Base-by-base conservation (phyloP, 2,329 filamentous ascomycete species). In the Beauveria scarabaeidicola region DNA sequence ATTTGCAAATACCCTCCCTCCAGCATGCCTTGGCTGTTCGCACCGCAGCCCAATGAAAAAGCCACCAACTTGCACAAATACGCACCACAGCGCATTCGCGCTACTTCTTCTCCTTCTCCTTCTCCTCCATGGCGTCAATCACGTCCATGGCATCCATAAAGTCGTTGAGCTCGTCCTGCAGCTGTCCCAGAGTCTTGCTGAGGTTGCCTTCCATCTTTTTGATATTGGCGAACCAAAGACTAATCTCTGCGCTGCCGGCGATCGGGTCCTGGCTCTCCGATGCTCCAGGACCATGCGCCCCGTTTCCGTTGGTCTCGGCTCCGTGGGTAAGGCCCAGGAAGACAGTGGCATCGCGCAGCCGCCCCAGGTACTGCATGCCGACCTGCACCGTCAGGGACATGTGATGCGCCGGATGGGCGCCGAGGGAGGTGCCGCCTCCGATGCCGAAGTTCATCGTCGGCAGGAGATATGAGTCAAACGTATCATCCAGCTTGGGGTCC, bases 341-440 rank as follows among this genome's bases (percentile, higher is more conserved):
- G 32, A 63, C 64, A 1, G 72, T 71, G n/a, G 69, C 68, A 7
- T 64, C 63, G 38, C 72, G 68, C 25, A 76, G 69, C 32, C 71
- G 68, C 32, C 64, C 65, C 15, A 77, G 66, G 46, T 76, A 75
- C 63, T 75, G 73, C 60, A 75, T 73, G 5, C 71, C 74, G n/a
- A 77, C 66, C 61, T 75, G 73, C 32, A 76, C 68, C 3, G 74
- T 75, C 21, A 77, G 67, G 11, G 70, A 75, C 70, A 76, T 75
- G 61, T 76, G 74, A 38, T 76, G 66, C n/a, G 70, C 69, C 1
- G 73, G 72, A 4, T 73, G 70, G 13, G 73, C 71, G 50, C 73
- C 71, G 17, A 77, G 70, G 5, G 73, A 68, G 48, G 75, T 2
- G 13, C 32, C 32, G 11, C 11, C 2, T 6, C 11, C 75, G 3